Evolutionary conservation across 2,329 filamentous ascomycete genomes (phyloP), one percentile per base, ranked within the genome.

Genomic region (Elsinoe necatrix): DNA sequence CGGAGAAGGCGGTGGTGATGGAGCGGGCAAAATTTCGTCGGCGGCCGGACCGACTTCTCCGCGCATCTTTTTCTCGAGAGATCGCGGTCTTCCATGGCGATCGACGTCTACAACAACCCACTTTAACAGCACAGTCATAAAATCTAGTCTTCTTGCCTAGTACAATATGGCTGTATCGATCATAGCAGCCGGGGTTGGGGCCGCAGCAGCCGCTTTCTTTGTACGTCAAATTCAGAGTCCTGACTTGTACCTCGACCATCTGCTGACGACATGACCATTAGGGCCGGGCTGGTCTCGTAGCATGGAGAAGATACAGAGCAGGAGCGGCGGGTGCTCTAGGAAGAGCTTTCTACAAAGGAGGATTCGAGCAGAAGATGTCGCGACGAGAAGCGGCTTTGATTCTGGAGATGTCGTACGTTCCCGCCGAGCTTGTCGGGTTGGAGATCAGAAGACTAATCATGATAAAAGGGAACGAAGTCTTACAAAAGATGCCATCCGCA

Each of bases 341-440:
- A 65, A 90, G 91, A 72, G 84, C 90, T 41, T 98, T 90, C 69
- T 97, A 96, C 80, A 98, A 97, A 74, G 93, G 93, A 64, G 93
- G 93, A n/a, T 98, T 98, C 69, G 93, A 98, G 76, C 79, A 84
- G 59, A 87, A 86, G 73, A 98, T 98, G 92, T 96, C 84, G 71
- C 83, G 86, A 71, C 84, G 86, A 71, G 93, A 98, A 75, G 93
- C 93, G 20, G 80, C 90, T 3, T 75, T 98, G 64, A 96, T 98
- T 60, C 76, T 98, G 50, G 87, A 93, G 62, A 84, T 97, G 60
- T 88, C 84, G 92, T 96, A 82, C 58, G 78, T 74, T 45, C 2
- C 54, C 21, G 12, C 18, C 11, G 29, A 2, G 39, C 34, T 20
- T 4, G 55, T 25, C 1, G 8, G 31, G 12, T 29, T 12, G 23